Evolutionary conservation across 352 stramenopile genomes (phyloP).

Genomic region (Globisporangium sylvaticum): DNA sequence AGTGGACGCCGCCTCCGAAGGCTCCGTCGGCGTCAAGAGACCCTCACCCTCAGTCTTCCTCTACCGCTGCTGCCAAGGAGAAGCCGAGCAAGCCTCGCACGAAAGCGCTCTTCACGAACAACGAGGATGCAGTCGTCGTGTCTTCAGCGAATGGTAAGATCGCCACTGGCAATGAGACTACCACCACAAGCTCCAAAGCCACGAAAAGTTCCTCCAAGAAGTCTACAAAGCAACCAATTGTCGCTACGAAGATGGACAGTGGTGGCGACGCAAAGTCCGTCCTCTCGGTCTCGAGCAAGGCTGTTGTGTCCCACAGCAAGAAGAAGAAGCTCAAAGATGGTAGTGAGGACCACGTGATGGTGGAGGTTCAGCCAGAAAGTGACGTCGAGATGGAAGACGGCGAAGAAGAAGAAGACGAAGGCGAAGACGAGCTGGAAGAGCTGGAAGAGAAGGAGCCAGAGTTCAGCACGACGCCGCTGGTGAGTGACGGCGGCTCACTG

Average conservation of each 20-base stretch:
- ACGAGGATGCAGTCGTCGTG: not conserved
- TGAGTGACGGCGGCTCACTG: slow-evolving; percentile 37
- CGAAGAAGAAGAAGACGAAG: slow-evolving; percentile 20
- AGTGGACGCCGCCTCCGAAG: slow-evolving; percentile 43
- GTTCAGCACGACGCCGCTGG: slow-evolving; percentile 32
- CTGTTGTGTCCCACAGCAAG: not conserved
- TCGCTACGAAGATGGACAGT: not conserved
- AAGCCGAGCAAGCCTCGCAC: slow-evolving; percentile 15
- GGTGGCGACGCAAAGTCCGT: not conserved
- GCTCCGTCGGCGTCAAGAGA: not conserved
- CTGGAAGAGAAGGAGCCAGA: slow-evolving; percentile 38
- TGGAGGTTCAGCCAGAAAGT: slow-evolving; percentile 4
- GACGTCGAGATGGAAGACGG: slow-evolving; percentile 15
- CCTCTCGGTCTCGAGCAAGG: not conserved
- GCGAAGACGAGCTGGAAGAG: slow-evolving; percentile 26
- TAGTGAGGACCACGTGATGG: not conserved
- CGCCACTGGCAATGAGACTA: not conserved
- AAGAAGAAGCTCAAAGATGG: not conserved
- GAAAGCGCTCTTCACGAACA: slow-evolving; percentile 13
- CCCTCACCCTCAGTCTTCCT: no score
- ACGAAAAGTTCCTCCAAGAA: not conserved
- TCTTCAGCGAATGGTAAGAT: not conserved
- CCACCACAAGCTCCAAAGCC: not conserved
- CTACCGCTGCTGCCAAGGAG: not conserved
- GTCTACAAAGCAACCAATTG: not conserved